A percentile compares a stretch with the other conserved stretches of the same genome.
Conservation (phyloP, 176 grass and related monocot species). For the Musa acuminata region DNA sequence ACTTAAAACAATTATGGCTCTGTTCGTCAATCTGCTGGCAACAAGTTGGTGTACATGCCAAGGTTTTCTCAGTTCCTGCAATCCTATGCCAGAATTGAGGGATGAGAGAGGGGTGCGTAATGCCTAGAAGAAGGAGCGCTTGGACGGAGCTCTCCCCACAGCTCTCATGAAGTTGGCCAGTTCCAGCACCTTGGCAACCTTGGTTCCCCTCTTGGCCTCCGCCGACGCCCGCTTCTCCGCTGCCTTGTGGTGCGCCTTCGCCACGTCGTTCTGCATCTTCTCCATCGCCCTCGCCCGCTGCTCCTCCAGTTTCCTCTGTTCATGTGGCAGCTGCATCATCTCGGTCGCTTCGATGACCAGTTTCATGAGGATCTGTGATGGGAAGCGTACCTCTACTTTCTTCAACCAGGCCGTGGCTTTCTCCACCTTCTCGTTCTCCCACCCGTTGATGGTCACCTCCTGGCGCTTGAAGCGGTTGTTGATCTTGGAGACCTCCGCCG, state of each 20-base stretch:
- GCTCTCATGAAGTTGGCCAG: slow-evolving; percentile 88
- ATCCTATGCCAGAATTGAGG: neutral
- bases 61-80: neutral
- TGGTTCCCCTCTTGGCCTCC: slow-evolving; percentile 76
- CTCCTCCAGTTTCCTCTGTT: slow-evolving; percentile 79
- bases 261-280: slow-evolving; percentile 92
- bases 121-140: slow-evolving; percentile 71
- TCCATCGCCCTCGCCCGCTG: slow-evolving; percentile 78
- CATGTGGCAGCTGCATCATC: neutral
- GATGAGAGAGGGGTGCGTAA: neutral
- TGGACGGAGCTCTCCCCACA: slow-evolving; percentile 73
- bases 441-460: slow-evolving; percentile 87
- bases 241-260: slow-evolving; percentile 62
- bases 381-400: slow-evolving; percentile 65
- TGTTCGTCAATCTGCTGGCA: neutral
- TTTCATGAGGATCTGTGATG: neutral
- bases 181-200: slow-evolving; percentile 81
- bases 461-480: slow-evolving; percentile 88
- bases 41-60: neutral
- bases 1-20: neutral
- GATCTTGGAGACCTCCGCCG: slow-evolving; percentile 76
- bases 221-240: slow-evolving; percentile 95
- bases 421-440: slow-evolving; percentile 72
- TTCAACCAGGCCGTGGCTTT: slow-evolving; percentile 60
- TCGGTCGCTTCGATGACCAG: neutral